Evolutionary conservation across 306 rosid genomes (phyloP).

Genomic region (Mimosa pudica): DNA sequence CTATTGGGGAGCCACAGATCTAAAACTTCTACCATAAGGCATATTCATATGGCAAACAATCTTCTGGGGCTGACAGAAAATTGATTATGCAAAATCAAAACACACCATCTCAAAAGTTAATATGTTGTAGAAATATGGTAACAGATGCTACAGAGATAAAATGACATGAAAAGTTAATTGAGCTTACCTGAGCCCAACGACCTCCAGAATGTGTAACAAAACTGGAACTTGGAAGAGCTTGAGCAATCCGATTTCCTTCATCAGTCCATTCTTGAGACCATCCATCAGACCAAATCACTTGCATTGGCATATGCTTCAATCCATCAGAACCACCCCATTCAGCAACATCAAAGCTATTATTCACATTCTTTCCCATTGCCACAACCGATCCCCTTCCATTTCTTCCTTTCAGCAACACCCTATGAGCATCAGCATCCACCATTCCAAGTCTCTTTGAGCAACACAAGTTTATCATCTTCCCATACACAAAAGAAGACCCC

Average conservation of each 20-base stretch:
- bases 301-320: conserved; percentile 70
- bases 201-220: conserved; percentile 78
- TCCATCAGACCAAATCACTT: conserved; percentile 71
- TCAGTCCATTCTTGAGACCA: conserved; percentile 90
- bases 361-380: conserved; percentile 71
- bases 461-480: conserved; percentile 54
- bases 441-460: conserved; percentile 60
- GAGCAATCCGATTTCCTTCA: conserved; percentile 70
- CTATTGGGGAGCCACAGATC: not conserved
- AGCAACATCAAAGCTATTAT: conserved; percentile 77
- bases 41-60: too few relatives aligned
- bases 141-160: conserved; percentile 11
- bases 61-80: too few relatives aligned
- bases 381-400: conserved; percentile 70
- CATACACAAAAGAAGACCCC: conserved; percentile 55
- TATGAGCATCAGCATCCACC: conserved; percentile 62
- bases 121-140: too few relatives aligned
- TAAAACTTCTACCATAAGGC: too few relatives aligned
- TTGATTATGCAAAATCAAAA: too few relatives aligned
- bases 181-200: conserved; percentile 89
- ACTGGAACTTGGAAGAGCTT: conserved; percentile 64
- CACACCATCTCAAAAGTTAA: too few relatives aligned
- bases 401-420: conserved; percentile 70
- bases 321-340: conserved; percentile 84
- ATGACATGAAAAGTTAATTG: conserved; percentile 20